phyloP scores from a whole-genome alignment of 495 filamentous ascomycete genomes.

The Geoglossum glabrum region DNA sequence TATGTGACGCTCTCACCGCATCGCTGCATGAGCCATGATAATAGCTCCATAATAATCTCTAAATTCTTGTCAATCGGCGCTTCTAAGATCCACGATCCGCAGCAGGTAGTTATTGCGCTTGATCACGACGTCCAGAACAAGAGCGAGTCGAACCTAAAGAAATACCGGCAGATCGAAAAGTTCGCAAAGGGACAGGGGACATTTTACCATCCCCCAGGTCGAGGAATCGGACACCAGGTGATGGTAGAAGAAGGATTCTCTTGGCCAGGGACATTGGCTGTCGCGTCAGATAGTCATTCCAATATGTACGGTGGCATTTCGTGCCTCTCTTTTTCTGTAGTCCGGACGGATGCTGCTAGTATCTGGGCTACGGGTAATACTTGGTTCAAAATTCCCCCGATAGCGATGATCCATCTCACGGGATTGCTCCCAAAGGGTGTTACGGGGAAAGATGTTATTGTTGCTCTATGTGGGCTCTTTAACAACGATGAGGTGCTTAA shows the following conservation, averaged over 20 bases:
- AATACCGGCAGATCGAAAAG: constrained; percentile 68
- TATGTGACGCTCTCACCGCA: constrained; percentile 63
- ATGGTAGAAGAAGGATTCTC: constrained; percentile 71
- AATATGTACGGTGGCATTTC: constrained; percentile 83
- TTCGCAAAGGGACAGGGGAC: constrained; percentile 69
- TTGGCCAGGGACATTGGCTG: constrained; percentile 67
- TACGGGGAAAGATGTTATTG: constrained; percentile 88
- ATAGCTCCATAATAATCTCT: constrained; percentile 63
- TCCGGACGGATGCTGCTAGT: constrained; percentile 67
- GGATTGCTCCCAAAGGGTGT: constrained; percentile 62
- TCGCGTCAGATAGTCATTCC: constrained; percentile 67
- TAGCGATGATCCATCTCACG: constrained; percentile 60
- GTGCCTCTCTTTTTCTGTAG: constrained; percentile 60
- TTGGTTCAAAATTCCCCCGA: constrained; percentile 80
- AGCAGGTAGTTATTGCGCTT: constrained; percentile 71
- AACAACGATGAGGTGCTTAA: constrained; percentile 82
- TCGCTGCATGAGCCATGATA: constrained; percentile 83
- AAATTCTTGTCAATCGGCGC: constrained; percentile 90
- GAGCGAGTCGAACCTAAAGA: constrained; percentile 59
- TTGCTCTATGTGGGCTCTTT: constrained; percentile 74
- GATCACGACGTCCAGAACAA: constrained; percentile 93
- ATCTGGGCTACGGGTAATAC: constrained; percentile 74
- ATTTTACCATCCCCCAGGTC: constrained; percentile 64
- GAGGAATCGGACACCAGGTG: constrained; percentile 78
- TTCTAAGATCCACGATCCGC: constrained; percentile 44